A percentile compares a stretch with the other conserved stretches of the same genome.
These are phyloP conservation scores for Russula vinacea DNA, from an alignment of 768 basidiomycete species.

Conservation along the genomic window DNA sequence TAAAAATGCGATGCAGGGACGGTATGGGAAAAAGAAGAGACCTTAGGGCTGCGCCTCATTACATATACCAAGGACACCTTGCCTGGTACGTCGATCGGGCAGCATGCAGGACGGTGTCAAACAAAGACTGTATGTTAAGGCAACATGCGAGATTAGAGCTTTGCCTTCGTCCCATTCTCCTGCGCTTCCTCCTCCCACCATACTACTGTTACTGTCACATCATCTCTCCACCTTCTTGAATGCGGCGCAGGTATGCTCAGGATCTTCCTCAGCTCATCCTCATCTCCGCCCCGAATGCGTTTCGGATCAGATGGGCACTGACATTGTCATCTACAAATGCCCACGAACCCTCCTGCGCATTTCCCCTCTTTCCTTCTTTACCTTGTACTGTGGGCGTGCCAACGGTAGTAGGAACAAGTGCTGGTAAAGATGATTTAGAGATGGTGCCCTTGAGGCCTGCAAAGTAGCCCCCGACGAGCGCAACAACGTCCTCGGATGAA, in stretches of 20 bases:
- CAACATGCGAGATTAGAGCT: slow-evolving; percentile 43
- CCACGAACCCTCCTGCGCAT: slow-evolving; percentile 53
- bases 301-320: slow-evolving; percentile 80
- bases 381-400: slow-evolving; percentile 62
- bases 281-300: slow-evolving; percentile 87
- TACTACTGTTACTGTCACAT: slow-evolving; percentile 79
- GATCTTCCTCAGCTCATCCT: slow-evolving; percentile 50
- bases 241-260: slow-evolving; percentile 82
- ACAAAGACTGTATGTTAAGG: slow-evolving; percentile 24
- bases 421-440: slow-evolving; percentile 54
- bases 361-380: slow-evolving; percentile 46
- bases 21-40: slow-evolving; percentile 37
- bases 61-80: slow-evolving; percentile 11
- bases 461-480: slow-evolving; percentile 80
- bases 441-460: slow-evolving; percentile 64
- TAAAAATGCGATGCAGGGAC: slow-evolving; percentile 38
- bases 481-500: slow-evolving; percentile 78
- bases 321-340: slow-evolving; percentile 76
- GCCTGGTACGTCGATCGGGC: slow-evolving; percentile 13
- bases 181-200: slow-evolving; percentile 78
- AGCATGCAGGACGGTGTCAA: slow-evolving; percentile 16
- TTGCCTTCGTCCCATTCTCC: slow-evolving; percentile 47
- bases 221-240: slow-evolving; percentile 76
- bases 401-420: slow-evolving; percentile 52
- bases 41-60: slow-evolving; percentile 32